Percentiles rank a stretch among this genome's conserved stretches.
phyloP scores from a whole-genome alignment of 2,329 filamentous ascomycete genomes.

The Colletotrichum melonis region DNA sequence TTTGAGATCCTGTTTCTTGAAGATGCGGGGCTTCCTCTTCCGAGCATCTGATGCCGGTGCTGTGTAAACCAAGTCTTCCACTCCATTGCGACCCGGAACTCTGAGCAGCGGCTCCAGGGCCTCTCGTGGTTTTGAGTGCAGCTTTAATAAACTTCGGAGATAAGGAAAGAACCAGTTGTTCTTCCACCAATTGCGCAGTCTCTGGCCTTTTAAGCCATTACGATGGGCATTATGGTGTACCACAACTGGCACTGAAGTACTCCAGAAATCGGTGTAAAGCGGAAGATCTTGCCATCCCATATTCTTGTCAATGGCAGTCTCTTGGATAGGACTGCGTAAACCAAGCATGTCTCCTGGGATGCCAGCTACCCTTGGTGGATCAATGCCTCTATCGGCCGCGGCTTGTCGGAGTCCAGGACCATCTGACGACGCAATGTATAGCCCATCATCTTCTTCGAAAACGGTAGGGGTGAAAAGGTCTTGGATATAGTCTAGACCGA shows the following conservation, averaged over 20 bases:
- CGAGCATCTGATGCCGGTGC: constrained; percentile 30
- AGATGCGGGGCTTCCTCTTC: constrained; percentile 24
- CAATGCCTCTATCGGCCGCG: constrained; percentile 38
- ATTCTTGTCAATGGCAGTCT: background rate
- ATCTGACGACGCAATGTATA: constrained; percentile 40
- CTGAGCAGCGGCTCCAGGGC: constrained; percentile 37
- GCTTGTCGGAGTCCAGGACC: constrained; percentile 31
- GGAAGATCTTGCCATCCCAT: constrained; percentile 30
- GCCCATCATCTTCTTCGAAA: constrained; percentile 42
- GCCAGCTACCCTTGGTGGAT: constrained; percentile 38
- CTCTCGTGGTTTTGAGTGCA: constrained; percentile 10
- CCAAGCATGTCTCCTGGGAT: constrained; percentile 39
- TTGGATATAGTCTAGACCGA: constrained; percentile 44
- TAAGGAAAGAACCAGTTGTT: constrained; percentile 40
- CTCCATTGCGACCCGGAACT: constrained; percentile 21
- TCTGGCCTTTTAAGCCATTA: constrained; percentile 38
- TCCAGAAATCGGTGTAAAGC: constrained; percentile 41
- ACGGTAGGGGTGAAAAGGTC: constrained; percentile 45
- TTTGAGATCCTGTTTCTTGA: constrained; percentile 12
- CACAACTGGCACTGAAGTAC: constrained; percentile 37
- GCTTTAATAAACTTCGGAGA: constrained; percentile 36
- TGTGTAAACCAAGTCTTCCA: constrained; percentile 39
- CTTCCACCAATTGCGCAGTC: constrained; percentile 39
- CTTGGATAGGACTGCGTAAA: background rate
- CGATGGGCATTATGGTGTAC: constrained; percentile 41